Percentiles rank a stretch among this genome's conserved stretches.
These are phyloP conservation scores for Schwanniomyces etchellsii DNA, from an alignment of 1,139 yeast genomes.

Conservation along the genomic window DNA sequence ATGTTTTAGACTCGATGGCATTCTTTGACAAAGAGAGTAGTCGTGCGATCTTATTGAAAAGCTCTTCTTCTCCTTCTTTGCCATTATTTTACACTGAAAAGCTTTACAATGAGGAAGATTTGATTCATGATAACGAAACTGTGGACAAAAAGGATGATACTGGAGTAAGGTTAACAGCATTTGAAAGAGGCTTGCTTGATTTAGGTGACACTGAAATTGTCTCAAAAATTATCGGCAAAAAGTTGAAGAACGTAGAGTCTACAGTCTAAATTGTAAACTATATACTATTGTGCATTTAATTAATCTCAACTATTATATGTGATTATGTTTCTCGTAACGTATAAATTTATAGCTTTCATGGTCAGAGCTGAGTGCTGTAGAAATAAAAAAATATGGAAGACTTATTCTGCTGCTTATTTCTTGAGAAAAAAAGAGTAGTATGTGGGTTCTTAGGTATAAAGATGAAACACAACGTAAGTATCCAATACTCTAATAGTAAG, in stretches of 20 bases:
- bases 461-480: not conserved
- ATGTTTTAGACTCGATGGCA: slow-evolving; percentile 52
- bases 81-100: slow-evolving; percentile 72
- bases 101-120: slow-evolving; percentile 39
- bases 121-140: slow-evolving; percentile 4
- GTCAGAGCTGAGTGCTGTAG: no score
- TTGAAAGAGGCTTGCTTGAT: slow-evolving; percentile 76
- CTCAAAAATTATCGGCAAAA: slow-evolving; percentile 40
- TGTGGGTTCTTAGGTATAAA: slow-evolving; percentile 1
- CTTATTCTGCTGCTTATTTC: no score
- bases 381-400: no score
- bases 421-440: no score
- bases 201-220: slow-evolving; percentile 70
- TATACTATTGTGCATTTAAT: not conserved
- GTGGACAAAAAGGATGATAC: slow-evolving; percentile 18
- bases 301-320: not conserved
- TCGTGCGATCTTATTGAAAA: slow-evolving; percentile 65
- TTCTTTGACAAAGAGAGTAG: slow-evolving; percentile 39
- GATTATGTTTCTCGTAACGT: not conserved
- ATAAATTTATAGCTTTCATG: no score
- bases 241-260: slow-evolving; percentile 16
- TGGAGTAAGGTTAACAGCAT: slow-evolving; percentile 45
- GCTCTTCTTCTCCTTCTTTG: slow-evolving; percentile 70
- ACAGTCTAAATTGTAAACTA: not conserved
- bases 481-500: not conserved